Evolutionary conservation across 805 yeast genomes (phyloP).

Genomic region (Danielia reshetovae): DNA sequence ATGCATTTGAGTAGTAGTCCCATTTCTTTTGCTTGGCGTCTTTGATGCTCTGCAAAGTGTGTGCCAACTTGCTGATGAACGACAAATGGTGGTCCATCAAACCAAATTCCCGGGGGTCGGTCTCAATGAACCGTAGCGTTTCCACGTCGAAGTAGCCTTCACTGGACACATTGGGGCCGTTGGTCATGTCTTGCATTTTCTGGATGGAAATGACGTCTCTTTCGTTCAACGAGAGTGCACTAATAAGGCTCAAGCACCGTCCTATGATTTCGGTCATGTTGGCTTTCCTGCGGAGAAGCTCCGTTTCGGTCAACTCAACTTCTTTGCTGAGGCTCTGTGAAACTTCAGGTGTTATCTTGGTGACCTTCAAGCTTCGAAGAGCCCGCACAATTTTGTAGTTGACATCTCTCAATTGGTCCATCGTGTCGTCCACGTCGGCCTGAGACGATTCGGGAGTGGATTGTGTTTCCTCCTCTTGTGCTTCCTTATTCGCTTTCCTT

Average conservation of each 20-base stretch:
- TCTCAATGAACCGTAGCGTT: conserved; percentile 31
- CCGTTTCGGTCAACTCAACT: conserved; percentile 24
- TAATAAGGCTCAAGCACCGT: conserved; percentile 24
- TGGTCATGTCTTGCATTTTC: conserved; percentile 18
- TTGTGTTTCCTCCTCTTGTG: background rate
- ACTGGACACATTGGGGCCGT: conserved; percentile 11
- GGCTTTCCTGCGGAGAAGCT: conserved; percentile 20
- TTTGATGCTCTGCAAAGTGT: conserved; percentile 30
- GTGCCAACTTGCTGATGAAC: conserved; percentile 27
- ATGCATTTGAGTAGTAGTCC: conserved; percentile 34
- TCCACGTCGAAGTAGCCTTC: conserved; percentile 37
- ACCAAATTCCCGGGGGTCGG: conserved; percentile 39
- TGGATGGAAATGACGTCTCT: conserved; percentile 33
- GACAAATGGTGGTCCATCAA: conserved; percentile 31
- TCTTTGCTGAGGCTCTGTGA: conserved; percentile 21
- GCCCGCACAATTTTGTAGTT: conserved; percentile 36
- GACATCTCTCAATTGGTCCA: conserved; percentile 29
- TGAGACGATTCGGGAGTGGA: background rate
- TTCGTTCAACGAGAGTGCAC: conserved; percentile 26
- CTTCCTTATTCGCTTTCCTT: conserved; percentile 5
- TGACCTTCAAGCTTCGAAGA: conserved; percentile 31
- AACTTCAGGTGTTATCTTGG: conserved; percentile 33
- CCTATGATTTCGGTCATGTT: conserved; percentile 22
- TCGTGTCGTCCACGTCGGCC: conserved; percentile 12
- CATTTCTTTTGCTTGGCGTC: conserved; percentile 33